Evolutionary conservation across 768 basidiomycete species (phyloP), one percentile per base, ranked within the genome.

Genomic region (Panus rudis): DNA sequence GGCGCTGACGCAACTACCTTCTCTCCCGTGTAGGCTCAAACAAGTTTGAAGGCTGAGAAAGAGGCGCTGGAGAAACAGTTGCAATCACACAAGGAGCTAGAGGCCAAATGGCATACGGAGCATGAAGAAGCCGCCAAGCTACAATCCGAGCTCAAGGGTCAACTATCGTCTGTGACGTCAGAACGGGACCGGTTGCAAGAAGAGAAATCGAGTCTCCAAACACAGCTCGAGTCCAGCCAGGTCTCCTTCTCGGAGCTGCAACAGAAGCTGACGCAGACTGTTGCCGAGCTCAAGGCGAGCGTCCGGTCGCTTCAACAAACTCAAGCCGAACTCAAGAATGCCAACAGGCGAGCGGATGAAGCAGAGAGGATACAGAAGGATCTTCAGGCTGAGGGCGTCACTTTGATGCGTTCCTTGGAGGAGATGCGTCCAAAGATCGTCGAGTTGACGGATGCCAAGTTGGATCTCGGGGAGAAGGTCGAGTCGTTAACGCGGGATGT

Each of bases 401-500:
- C 69, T 41, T 71, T 92, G 25, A 76, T 91, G 79, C 76, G 72
- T 22, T 80, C 84, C n/a, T 64, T 92, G 47, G 82, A 91, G 49
- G 87, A 91, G 62, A 83, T 91, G 78, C 76, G 84, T 23, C 77
- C 85, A 30, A 91, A 91, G 66, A 79, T 91, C 49, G 80, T 90
- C 17, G 81, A 88, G 57, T 68, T 93, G 42, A 88, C 84, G 3
- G 75, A 79, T 27, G 72, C 69, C 47, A 87, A 82, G 58, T 63
- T 86, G 12, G 76, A 84, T 47, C 70, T 87, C 7, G 68, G 71
- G 33, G 84, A 91, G 48, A 77, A 76, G 52, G 66, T 79, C 34
- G 78, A 76, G 49, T 59, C 62, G 42, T 60, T 88, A 43, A 71
- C 80, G 45, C 68, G 71, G 40, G 66, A 70, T 7, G 50, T 86